Evolutionary conservation across 2,329 filamentous ascomycete genomes (phyloP).

Genomic region (Claviceps humidiphila): DNA sequence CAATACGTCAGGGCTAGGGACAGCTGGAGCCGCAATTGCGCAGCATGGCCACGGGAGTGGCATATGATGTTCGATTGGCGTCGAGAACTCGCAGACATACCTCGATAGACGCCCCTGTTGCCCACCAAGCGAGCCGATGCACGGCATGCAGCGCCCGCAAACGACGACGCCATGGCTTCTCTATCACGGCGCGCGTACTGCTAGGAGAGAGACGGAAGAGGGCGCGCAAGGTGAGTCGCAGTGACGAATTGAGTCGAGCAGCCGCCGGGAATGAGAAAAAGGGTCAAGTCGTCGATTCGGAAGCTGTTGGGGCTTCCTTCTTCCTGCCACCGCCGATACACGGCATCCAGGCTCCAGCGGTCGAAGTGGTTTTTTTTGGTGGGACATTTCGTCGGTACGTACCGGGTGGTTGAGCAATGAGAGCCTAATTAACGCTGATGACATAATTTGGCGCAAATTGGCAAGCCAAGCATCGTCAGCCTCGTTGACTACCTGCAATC

Average conservation of each 20-base stretch:
- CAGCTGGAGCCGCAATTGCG: too few relatives aligned
- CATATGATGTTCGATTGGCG: not conserved
- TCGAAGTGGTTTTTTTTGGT: constrained; percentile 14
- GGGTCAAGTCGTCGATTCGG: constrained; percentile 1
- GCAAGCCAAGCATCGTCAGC: too few relatives aligned
- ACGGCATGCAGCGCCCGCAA: constrained; percentile 50
- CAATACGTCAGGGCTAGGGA: too few relatives aligned
- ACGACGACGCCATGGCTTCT: constrained; percentile 45
- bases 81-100: constrained; percentile 27
- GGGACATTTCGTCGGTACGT: constrained; percentile 8
- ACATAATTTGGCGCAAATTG: not conserved
- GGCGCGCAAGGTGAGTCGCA: not conserved
- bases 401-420: constrained; percentile 1
- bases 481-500: too few relatives aligned
- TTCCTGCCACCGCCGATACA: constrained; percentile 14
- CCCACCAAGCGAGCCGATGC: constrained; percentile 46
- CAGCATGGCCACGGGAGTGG: not conserved
- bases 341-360: constrained; percentile 13
- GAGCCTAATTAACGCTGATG: not conserved
- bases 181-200: constrained; percentile 10
- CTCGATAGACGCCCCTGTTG: constrained; percentile 36
- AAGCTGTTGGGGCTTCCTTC: constrained; percentile 18
- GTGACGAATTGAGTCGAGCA: constrained; percentile 2
- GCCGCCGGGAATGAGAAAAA: constrained; percentile 6
- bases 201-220: not conserved